A percentile compares a stretch with the other conserved stretches of the same genome.
Evolutionary conservation across 345 rosid genomes (phyloP).

Genomic region (Salix arbutifolia): DNA sequence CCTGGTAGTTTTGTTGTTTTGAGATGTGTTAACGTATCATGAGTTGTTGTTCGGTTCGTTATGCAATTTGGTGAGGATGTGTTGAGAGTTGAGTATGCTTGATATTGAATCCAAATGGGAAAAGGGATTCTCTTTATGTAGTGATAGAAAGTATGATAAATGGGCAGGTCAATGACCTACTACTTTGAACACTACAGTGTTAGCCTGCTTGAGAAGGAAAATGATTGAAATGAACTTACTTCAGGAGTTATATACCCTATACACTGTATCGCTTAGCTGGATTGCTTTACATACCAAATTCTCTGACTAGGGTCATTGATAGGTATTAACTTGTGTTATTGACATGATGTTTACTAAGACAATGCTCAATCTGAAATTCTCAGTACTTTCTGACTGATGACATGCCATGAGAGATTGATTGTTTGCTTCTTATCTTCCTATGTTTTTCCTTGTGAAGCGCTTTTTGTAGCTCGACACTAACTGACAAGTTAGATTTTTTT

Average conservation of each 20-base stretch:
- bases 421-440: neutral
- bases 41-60: neutral
- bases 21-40: neutral
- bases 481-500: slow-evolving; percentile 4
- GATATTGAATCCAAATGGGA: neutral
- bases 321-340: neutral
- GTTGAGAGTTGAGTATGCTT: neutral
- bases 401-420: neutral
- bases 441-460: neutral
- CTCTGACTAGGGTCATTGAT: neutral
- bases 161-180: neutral
- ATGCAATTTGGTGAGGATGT: neutral
- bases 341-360: neutral
- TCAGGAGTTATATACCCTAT: neutral
- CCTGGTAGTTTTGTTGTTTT: neutral
- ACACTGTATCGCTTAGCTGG: neutral
- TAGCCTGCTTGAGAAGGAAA: neutral
- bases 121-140: neutral
- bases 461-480: neutral
- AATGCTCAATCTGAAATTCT: neutral
- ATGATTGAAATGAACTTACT: neutral
- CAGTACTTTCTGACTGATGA: neutral
- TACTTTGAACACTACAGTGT: neutral
- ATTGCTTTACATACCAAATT: neutral
- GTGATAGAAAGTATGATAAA: neutral